Evolutionary conservation across 345 rosid genomes (phyloP), one percentile per base, ranked within the genome.

Genomic region (Hibiscus mutabilis): DNA sequence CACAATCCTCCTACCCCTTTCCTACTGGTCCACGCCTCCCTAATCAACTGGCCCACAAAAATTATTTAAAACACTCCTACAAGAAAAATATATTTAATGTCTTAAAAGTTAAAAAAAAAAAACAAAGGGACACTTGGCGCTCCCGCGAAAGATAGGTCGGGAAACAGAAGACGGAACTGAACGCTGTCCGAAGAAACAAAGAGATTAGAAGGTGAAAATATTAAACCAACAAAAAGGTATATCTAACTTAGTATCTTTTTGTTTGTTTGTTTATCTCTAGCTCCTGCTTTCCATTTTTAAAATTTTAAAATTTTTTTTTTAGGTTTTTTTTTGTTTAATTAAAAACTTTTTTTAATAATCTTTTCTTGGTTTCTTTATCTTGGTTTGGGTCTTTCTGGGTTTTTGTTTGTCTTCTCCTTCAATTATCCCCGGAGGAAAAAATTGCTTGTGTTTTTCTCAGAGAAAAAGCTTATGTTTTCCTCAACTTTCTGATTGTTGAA

Each of bases 111-210:
- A 10, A 60, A 19, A 22, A 9, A 19, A 6, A 53, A 53, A 1
- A 18, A 44, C 19, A 22, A 16, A 68, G 42, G 42, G 87, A 83
- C 87, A 84, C 87, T 73, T 87, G 88, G 79, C 88, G 77, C 74
- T 21, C 47, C 68, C 47, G 31, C 35, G 4, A 56, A 73, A 65
- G 74, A 78, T 70, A 49, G 37, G 24, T 29, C 52, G 70, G 76
- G 33, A 73, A 21, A 8, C 58, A 53, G 79, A 37, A 64, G 78
- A 51, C 65, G 78, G 72, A 72, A 21, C 56, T 27, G 42, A 42
- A 27, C 51, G 33, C 69, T 65, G 69, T 44, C 60, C 61, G 56
- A 70, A 58, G 66, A 5, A 73, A 76, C 74, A 71, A 27, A 16
- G 33, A 70, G 69, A 49, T n/a, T n/a, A 35, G 47, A 15, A 47